A percentile compares a stretch with the other conserved stretches of the same genome.
These are phyloP conservation scores for Lagerstroemia fauriei DNA, from an alignment of 441 rosid species.

Conservation along the genomic window DNA sequence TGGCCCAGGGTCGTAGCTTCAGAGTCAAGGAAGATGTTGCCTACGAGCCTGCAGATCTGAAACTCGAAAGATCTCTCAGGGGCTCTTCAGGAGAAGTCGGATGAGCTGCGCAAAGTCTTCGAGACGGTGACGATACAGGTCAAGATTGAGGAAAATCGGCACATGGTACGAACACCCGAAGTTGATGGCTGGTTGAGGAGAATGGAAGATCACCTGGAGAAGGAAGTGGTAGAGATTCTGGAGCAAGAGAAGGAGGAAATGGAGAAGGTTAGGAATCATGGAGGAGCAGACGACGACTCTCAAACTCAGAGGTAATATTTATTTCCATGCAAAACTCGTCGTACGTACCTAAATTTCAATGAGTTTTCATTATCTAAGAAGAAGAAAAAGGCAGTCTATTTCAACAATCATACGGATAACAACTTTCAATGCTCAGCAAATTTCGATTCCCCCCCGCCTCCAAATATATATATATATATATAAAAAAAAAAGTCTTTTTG, in stretches of 20 bases:
- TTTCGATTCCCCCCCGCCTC: too few species aligned
- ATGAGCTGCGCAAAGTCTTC: not conserved
- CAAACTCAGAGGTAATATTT: not conserved
- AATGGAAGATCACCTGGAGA: not conserved
- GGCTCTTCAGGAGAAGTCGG: not conserved
- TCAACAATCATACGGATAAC: too few species aligned
- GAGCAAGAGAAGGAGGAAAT: not conserved
- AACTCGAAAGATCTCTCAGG: not conserved
- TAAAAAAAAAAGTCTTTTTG: too few species aligned
- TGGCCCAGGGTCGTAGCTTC: conserved; percentile 5
- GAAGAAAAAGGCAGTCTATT: too few species aligned
- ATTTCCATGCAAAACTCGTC: too few species aligned
- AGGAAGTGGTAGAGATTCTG: not conserved
- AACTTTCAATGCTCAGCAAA: too few species aligned
- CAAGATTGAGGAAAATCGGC: not conserved
- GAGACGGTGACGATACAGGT: not conserved
- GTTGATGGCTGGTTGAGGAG: conserved; percentile 16
- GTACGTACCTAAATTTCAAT: too few species aligned
- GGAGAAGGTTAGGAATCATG: too few species aligned
- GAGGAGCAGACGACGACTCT: conserved; percentile 16
- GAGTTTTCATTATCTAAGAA: too few species aligned
- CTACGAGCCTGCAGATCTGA: not conserved
- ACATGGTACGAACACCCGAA: conserved; percentile 1
- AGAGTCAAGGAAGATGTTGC: not conserved
- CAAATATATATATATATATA: too few species aligned